Evolutionary conservation across 805 yeast species (phyloP).

Genomic region (Starmerella bacillaris): DNA sequence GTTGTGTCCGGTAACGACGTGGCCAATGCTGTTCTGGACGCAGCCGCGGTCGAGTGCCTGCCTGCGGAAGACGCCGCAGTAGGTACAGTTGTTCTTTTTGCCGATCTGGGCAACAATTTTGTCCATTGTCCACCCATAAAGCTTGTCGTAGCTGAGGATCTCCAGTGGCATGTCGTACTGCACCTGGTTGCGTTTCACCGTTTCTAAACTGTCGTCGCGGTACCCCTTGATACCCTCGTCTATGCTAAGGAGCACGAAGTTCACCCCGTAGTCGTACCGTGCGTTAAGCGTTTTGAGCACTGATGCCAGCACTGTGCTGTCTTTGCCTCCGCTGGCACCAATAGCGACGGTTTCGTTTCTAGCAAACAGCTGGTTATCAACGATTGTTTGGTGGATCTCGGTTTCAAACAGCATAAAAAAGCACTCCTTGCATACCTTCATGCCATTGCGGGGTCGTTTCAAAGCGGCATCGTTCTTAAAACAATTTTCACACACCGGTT

Average conservation of each 20-base stretch:
- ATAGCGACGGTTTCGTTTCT: constrained; percentile 82
- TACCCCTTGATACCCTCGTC: constrained; percentile 97
- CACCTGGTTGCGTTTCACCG: constrained; percentile 78
- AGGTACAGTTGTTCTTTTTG: constrained; percentile 82
- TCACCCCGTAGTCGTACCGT: constrained; percentile 71
- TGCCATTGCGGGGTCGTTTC: constrained; percentile 81
- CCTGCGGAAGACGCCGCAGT: constrained; percentile 91
- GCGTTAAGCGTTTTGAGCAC: constrained; percentile 75
- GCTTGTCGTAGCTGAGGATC: constrained; percentile 68
- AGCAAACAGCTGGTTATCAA: constrained; percentile 46
- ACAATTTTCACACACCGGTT: constrained; percentile 54
- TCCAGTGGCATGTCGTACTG: constrained; percentile 70
- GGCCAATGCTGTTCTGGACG: constrained; percentile 60
- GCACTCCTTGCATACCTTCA: constrained; percentile 77
- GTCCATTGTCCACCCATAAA: constrained; percentile 98
- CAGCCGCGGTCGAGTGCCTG: constrained; percentile 97
- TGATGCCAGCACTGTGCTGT: constrained; percentile 85
- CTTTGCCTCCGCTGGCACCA: constrained; percentile 98
- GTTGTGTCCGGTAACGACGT: constrained; percentile 94
- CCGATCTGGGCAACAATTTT: constrained; percentile 91
- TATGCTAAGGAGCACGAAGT: constrained; percentile 63
- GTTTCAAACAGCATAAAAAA: constrained; percentile 83
- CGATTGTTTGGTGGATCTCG: constrained; percentile 83
- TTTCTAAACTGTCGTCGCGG: constrained; percentile 90
- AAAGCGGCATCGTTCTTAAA: constrained; percentile 65